Conservation (phyloP, 768 basidiomycete species). For the Gymnopilus dilepis region DNA sequence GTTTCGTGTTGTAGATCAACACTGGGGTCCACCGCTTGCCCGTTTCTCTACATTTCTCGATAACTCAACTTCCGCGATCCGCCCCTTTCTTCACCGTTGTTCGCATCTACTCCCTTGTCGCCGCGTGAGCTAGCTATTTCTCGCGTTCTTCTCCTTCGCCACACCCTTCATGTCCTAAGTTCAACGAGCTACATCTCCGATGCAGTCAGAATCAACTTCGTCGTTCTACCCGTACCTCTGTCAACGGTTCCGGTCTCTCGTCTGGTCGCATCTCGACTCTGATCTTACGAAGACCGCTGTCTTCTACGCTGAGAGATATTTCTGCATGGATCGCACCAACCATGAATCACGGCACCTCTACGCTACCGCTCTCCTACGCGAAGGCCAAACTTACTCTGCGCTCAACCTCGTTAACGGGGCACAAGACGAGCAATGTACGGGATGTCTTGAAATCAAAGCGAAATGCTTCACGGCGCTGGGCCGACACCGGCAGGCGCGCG, state of each 20-base stretch:
- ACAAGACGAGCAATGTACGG: slow-evolving; percentile 64
- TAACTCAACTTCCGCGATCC: slow-evolving; percentile 13
- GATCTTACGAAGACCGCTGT: slow-evolving; percentile 80
- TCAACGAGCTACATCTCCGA: slow-evolving; percentile 33
- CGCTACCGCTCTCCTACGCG: slow-evolving; percentile 74
- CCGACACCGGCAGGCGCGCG: slow-evolving; percentile 77
- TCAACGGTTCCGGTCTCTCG: slow-evolving; percentile 71
- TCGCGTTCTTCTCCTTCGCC: neutral
- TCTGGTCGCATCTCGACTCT: slow-evolving; percentile 86
- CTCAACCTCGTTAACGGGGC: slow-evolving; percentile 69
- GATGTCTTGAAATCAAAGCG: slow-evolving; percentile 81
- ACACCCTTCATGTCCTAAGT: slow-evolving; percentile 36
- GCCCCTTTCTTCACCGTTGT: slow-evolving; percentile 5
- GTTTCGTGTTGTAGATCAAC: slow-evolving; percentile 32
- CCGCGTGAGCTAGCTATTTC: slow-evolving; percentile 16
- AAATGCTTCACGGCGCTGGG: slow-evolving; percentile 76
- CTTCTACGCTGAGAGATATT: slow-evolving; percentile 90
- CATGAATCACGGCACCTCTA: slow-evolving; percentile 88
- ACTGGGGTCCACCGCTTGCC: slow-evolving; percentile 18
- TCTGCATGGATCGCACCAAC: slow-evolving; percentile 66
- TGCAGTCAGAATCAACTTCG: slow-evolving; percentile 63
- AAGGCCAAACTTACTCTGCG: slow-evolving; percentile 78
- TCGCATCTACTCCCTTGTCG: slow-evolving; percentile 10
- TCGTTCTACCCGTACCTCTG: slow-evolving; percentile 61
- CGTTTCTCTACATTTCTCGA: slow-evolving; percentile 14